Evolutionary conservation across 1,139 yeast species (phyloP).

Genomic region (Barnettozyma hawaiiensis): DNA sequence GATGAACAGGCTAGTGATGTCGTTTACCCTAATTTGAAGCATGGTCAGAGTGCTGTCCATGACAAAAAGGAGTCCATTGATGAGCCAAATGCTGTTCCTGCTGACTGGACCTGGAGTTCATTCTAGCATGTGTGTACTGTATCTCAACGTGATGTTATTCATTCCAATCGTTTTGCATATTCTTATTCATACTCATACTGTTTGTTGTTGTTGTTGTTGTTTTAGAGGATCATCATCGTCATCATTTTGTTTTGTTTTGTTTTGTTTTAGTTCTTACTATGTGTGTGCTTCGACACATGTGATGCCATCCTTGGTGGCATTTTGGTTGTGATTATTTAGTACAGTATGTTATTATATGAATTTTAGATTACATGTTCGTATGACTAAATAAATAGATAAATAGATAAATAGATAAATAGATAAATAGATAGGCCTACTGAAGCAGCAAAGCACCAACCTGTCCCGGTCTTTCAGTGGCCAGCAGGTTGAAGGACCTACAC

Average conservation of each 20-base stretch:
- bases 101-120: constrained; percentile 27
- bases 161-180: neutral
- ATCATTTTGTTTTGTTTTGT: neutral
- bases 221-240: too few species aligned
- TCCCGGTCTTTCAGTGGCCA: constrained; percentile 75
- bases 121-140: constrained; percentile 12
- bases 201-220: neutral
- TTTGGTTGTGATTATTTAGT: neutral
- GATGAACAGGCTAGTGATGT: constrained; percentile 3
- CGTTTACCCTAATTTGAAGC: constrained; percentile 1
- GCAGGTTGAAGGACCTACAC: constrained; percentile 64
- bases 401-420: neutral
- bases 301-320: neutral
- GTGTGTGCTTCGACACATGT: too few species aligned
- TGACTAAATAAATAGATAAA: constrained; percentile 4
- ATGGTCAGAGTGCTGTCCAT: constrained; percentile 9
- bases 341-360: neutral
- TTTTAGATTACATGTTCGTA: neutral
- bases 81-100: constrained; percentile 18
- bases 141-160: neutral
- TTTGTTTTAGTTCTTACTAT: too few species aligned
- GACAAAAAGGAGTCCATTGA: neutral
- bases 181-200: neutral
- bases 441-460: constrained; percentile 64
- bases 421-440: constrained; percentile 25